Percentiles rank a stretch among this genome's conserved stretches.
phyloP scores from a whole-genome alignment of 208 protist species.

The Crithidia mellificae region DNA sequence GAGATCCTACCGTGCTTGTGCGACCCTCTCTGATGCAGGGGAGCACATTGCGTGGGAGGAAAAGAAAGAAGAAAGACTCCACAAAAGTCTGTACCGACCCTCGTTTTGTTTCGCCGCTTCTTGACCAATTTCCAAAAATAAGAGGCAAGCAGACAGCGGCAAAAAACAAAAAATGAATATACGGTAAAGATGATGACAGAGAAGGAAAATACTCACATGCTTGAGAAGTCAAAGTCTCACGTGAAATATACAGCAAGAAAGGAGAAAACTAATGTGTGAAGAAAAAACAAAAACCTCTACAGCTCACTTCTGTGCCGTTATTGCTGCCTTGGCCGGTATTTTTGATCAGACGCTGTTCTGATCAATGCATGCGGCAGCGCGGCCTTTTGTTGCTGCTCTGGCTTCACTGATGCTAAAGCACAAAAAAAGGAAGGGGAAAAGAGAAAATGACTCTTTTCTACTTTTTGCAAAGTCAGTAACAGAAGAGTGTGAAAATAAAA shows the following conservation, averaged over 20 bases:
- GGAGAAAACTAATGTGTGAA: slow-evolving; percentile 6
- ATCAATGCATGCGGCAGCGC: not conserved
- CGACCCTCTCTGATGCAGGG: too few relatives aligned
- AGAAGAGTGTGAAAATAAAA: slow-evolving; percentile 5
- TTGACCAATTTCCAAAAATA: too few relatives aligned
- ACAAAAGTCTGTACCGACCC: too few relatives aligned
- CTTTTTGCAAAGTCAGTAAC: too few relatives aligned
- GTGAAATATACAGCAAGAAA: not conserved
- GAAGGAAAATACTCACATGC: not conserved
- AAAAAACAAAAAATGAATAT: too few relatives aligned
- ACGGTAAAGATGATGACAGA: not conserved
- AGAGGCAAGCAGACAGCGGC: too few relatives aligned
- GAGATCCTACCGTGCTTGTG: too few relatives aligned
- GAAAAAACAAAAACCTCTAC: slow-evolving; percentile 11
- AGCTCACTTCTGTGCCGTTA: too few relatives aligned
- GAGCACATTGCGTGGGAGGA: too few relatives aligned
- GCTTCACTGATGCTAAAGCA: not conserved
- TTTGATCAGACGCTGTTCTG: slow-evolving; percentile 1
- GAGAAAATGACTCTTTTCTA: too few relatives aligned
- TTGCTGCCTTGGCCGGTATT: not conserved
- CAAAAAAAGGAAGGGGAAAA: not conserved
- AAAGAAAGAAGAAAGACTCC: not conserved
- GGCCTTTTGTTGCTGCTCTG: not conserved
- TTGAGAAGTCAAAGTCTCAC: not conserved
- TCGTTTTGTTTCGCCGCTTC: too few relatives aligned